Percentiles rank a stretch among this genome's conserved stretches.
Evolutionary conservation across 2,329 filamentous ascomycete genomes (phyloP).

Genomic region (Aspergillus eucalypticola): DNA sequence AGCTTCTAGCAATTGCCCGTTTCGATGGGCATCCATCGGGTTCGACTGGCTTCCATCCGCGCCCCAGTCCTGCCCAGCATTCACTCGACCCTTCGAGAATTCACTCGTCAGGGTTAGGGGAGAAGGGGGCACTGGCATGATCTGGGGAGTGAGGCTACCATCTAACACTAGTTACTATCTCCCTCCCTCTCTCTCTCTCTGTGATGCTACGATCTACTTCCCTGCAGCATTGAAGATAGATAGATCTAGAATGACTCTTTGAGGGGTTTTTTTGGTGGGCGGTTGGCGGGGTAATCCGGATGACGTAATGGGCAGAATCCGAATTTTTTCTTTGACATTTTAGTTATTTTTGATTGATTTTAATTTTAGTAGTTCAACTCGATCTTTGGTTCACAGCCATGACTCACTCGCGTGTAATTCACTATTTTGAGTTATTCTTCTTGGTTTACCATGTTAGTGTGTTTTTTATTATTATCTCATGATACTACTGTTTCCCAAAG

Average conservation of each 20-base stretch:
- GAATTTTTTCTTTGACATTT: slow-evolving; percentile 2
- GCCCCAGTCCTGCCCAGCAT: not conserved
- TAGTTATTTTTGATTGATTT: too few species aligned
- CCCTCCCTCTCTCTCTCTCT: not conserved
- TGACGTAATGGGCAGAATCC: slow-evolving; percentile 6
- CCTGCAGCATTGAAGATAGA: not conserved
- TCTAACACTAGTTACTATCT: not conserved
- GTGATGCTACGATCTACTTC: not conserved
- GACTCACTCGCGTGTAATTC: not conserved
- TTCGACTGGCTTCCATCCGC: slow-evolving; percentile 34
- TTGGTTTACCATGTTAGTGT: too few species aligned
- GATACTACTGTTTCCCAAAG: too few species aligned
- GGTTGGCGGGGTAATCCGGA: slow-evolving; percentile 11
- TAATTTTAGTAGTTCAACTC: not conserved
- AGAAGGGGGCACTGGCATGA: not conserved
- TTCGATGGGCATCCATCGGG: slow-evolving; percentile 41
- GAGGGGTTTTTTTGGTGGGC: not conserved
- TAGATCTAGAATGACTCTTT: too few species aligned
- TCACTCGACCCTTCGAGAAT: not conserved
- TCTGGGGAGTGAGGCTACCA: not conserved
- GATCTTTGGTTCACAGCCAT: not conserved
- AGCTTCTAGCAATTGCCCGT: slow-evolving; percentile 43
- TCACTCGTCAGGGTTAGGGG: slow-evolving; percentile 13
- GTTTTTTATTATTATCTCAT: too few species aligned
- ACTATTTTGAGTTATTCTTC: too few species aligned